Conservation (phyloP, 2,329 filamentous ascomycete species). For the Colletotrichum gloeosporioides region DNA sequence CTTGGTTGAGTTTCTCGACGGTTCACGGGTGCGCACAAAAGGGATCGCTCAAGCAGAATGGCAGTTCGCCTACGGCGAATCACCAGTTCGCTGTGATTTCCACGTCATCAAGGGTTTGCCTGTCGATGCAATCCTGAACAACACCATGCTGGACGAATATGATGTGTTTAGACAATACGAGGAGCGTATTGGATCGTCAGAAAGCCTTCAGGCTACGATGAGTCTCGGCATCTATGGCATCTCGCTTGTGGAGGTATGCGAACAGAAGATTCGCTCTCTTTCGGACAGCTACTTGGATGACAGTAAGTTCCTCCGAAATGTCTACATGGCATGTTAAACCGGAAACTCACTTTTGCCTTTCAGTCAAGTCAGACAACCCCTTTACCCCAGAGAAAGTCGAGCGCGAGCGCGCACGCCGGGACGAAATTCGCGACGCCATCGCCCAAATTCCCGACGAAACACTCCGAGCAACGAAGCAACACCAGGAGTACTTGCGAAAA, state of each 20-base stretch:
- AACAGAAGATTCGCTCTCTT: not conserved
- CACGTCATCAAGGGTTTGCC: not conserved
- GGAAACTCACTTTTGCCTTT: not conserved
- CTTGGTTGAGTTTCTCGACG: not conserved
- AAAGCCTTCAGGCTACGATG: accelerated
- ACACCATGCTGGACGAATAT: accelerated
- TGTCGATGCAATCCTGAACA: not conserved
- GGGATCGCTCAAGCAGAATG: not conserved
- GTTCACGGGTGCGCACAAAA: accelerated
- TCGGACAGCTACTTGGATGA: not conserved
- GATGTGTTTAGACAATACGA: accelerated
- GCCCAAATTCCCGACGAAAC: not conserved
- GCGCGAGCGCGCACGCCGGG: not conserved
- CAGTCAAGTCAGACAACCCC: not conserved
- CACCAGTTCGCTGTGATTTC: accelerated
- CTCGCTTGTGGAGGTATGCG: accelerated
- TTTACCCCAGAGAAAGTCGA: not conserved
- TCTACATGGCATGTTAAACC: no score
- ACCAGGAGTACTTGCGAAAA: not conserved
- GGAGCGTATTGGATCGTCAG: not conserved
- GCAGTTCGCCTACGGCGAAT: accelerated
- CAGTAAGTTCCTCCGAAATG: no score
- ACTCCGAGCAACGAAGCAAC: not conserved
- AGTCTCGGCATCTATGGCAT: not conserved
- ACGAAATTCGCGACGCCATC: not conserved